Percentiles rank a stretch among this genome's conserved stretches.
phyloP scores from a whole-genome alignment of 2,329 filamentous ascomycete genomes.

The Tolypocladium sp. region DNA sequence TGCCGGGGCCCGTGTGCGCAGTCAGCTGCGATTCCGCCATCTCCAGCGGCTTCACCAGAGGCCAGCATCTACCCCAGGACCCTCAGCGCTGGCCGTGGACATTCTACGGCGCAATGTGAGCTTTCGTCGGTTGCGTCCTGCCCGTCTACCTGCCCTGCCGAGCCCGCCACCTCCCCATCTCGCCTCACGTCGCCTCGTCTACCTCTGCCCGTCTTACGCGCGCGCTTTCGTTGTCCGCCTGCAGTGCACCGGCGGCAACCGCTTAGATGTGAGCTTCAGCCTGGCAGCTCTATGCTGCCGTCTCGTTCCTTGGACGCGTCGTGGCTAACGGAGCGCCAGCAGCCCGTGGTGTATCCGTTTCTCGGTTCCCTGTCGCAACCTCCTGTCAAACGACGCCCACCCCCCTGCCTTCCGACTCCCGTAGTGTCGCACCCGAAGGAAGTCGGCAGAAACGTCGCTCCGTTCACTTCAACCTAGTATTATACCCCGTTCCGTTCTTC shows the following conservation, averaged over 20 bases:
- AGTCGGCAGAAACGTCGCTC: neutral
- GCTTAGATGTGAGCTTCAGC: neutral
- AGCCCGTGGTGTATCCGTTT: neutral
- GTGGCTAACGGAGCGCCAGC: neutral
- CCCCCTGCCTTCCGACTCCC: neutral
- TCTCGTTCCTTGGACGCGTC: neutral
- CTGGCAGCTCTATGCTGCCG: neutral
- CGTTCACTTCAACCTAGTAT: neutral
- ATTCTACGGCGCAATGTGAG: slow-evolving; percentile 11
- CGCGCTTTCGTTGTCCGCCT: neutral
- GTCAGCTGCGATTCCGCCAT: neutral
- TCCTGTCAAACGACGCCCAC: neutral
- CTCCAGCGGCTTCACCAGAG: neutral
- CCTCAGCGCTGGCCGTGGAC: neutral
- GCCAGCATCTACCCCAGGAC: neutral
- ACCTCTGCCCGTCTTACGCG: neutral
- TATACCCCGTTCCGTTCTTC: neutral
- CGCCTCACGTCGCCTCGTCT: neutral
- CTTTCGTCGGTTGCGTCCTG: slow-evolving; percentile 3
- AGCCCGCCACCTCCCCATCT: slow-evolving; percentile 6
- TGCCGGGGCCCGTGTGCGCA: neutral
- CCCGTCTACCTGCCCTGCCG: slow-evolving; percentile 1
- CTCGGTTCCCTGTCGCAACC: neutral
- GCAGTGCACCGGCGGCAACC: neutral
- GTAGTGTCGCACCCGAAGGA: neutral